Evolutionary conservation across 2,329 filamentous ascomycete species (phyloP), one percentile per base, ranked within the genome.

Genomic region (Byssochlamys sp.): DNA sequence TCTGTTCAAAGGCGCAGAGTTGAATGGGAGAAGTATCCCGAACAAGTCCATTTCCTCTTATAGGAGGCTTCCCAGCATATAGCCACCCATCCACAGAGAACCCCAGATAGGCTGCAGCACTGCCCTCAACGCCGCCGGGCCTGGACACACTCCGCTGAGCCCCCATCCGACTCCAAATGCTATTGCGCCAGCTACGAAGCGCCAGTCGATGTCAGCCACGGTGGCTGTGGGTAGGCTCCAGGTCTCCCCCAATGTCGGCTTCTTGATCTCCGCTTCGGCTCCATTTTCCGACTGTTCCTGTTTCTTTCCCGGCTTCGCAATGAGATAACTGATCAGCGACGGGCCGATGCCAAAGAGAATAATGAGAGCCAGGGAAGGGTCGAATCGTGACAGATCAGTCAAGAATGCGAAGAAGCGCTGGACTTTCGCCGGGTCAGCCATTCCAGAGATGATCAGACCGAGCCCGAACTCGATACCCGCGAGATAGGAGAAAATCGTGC

Each of bases 151-250:
- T 1, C 80, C 80, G 11, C 68, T 71, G 59, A 80, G 61, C 0
- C 80, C 80, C 79, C 80, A 82, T 0, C 75, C 78, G 27, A 80
- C 55, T 0, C 80, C 80, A 65, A 81, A 82, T 1, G 71, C 69
- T 24, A 68, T 70, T 2, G 78, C 75, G 1, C 80, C 80, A 2
- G 70, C 63, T 11, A 81, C 61, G 62, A 82, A 79, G 45, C 70
- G 75, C 69, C 69, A 74, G 62, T 81, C 76, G 11, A 79, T 76
- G 61, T 80, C 78, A 19, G 70, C 70, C 12, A 78, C 65, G 0
- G 73, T 78, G 24, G 74, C 73, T 0, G 72, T 77, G 4, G 78
- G 75, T 14, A 81, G 67, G 29, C 69, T 69, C 63, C 77, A 80
- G 10, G 58, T 66, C 2, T 73, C 66, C 0, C 71, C 72, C 50